phyloP scores from a whole-genome alignment of 192 early-diverging fungal genomes.

The Podila horticola region DNA sequence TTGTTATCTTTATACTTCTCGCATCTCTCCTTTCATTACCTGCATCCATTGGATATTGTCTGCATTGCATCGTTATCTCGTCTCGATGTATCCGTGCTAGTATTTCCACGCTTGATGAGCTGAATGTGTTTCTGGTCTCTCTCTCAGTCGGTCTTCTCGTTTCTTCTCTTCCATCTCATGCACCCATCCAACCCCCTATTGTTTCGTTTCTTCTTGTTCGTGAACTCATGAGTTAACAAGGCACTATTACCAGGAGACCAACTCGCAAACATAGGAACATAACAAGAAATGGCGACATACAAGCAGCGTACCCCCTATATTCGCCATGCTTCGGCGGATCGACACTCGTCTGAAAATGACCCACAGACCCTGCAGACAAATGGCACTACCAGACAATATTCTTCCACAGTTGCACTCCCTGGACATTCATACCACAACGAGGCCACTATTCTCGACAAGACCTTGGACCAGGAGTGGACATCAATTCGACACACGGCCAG shows the following conservation, averaged over 20 bases:
- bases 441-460: slow-evolving; percentile 29
- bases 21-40: too few relatives aligned
- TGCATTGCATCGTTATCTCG: too few relatives aligned
- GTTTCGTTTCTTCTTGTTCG: neutral
- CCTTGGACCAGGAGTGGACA: slow-evolving; percentile 38
- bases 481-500: slow-evolving; percentile 27
- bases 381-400: neutral
- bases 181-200: too few relatives aligned
- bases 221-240: neutral
- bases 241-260: neutral
- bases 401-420: neutral
- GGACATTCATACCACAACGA: slow-evolving; percentile 6
- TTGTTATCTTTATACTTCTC: too few relatives aligned
- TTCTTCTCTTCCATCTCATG: too few relatives aligned
- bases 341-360: slow-evolving; percentile 16
- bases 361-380: neutral
- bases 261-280: neutral
- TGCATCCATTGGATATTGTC: too few relatives aligned
- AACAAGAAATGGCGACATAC: slow-evolving; percentile 33
- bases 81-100: too few relatives aligned
- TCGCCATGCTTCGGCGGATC: slow-evolving; percentile 7
- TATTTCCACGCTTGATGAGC: too few relatives aligned
- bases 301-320: slow-evolving; percentile 45
- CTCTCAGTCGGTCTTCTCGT: too few relatives aligned
- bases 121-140: too few relatives aligned